phyloP scores from a whole-genome alignment of 768 basidiomycete species.

The Lentinula edodes region DNA sequence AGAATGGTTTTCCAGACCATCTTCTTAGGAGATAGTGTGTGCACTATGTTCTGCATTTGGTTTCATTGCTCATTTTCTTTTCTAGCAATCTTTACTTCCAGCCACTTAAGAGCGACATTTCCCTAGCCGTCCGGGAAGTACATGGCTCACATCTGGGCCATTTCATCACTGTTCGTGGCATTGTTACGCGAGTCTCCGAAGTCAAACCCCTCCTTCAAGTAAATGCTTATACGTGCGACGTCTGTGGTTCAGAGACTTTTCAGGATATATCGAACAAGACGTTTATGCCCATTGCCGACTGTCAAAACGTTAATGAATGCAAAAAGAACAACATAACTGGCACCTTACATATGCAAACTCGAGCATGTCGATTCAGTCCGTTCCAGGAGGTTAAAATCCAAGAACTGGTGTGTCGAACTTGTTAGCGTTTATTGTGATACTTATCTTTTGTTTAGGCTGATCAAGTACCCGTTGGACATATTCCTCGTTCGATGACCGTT shows the following conservation, averaged over 20 bases:
- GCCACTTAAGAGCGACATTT: conserved; percentile 68
- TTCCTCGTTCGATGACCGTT: conserved; percentile 97
- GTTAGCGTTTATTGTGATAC: neutral
- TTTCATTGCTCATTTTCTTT: neutral
- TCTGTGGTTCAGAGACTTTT: conserved; percentile 97
- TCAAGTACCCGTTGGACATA: conserved; percentile 99
- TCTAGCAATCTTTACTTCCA: conserved; percentile 90
- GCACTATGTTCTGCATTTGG: conserved; percentile 8
- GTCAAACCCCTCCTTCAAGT: conserved; percentile 97
- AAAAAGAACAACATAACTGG: conserved; percentile 83
- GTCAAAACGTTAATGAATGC: conserved; percentile 83
- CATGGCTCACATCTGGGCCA: conserved; percentile 82
- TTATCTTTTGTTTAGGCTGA: conserved; percentile 58
- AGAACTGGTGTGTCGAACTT: conserved; percentile 70
- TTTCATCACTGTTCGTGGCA: conserved; percentile 94
- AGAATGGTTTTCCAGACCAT: conserved; percentile 84
- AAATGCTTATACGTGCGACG: conserved; percentile 97
- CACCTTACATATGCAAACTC: conserved; percentile 95
- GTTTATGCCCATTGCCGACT: conserved; percentile 85
- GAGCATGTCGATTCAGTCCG: conserved; percentile 93
- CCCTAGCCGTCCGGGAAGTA: conserved; percentile 90
- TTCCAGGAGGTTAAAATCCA: conserved; percentile 99
- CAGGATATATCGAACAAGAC: conserved; percentile 92
- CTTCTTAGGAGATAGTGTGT: conserved; percentile 93
- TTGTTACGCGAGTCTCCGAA: conserved; percentile 97